phyloP scores from a whole-genome alignment of 2,329 filamentous ascomycete species.

The Penicillium palitans region DNA sequence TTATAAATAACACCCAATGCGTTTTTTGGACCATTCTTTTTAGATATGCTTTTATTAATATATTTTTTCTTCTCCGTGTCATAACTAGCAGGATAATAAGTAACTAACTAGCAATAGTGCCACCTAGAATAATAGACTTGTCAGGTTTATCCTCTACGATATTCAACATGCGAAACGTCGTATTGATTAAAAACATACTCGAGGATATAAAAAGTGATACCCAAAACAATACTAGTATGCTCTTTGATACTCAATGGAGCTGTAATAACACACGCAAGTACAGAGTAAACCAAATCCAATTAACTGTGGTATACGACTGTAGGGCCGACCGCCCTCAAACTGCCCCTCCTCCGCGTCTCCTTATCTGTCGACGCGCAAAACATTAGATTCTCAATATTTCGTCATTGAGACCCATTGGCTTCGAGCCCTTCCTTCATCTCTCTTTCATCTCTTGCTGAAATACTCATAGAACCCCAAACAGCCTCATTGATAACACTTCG shows the following conservation, averaged over 20 bases:
- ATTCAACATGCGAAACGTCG: not conserved
- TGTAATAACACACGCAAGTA: not conserved
- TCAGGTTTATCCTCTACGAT: not conserved
- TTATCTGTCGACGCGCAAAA: slow-evolving; percentile 21
- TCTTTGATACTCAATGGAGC: not conserved
- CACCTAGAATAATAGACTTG: not conserved
- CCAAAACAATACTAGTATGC: not conserved
- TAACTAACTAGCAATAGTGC: not conserved
- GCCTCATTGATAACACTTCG: slow-evolving; percentile 9
- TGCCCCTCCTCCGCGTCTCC: slow-evolving; percentile 19
- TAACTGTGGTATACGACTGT: too few relatives aligned
- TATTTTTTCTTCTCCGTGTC: not conserved
- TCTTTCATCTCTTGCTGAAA: not conserved
- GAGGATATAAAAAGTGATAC: not conserved
- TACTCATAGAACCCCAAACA: not conserved
- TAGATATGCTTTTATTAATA: too few relatives aligned
- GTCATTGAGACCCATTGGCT: slow-evolving; percentile 2
- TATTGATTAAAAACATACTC: not conserved
- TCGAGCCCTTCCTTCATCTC: not conserved
- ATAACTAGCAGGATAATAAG: not conserved
- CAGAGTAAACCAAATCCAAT: not conserved
- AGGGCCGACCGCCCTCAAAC: slow-evolving; percentile 14
- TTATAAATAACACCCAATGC: too few relatives aligned
- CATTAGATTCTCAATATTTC: slow-evolving; percentile 9
- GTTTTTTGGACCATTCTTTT: too few relatives aligned